Evolutionary conservation across 1,284 basidiomycete genomes (phyloP).

Genomic region (Takashimella tepidaria): DNA sequence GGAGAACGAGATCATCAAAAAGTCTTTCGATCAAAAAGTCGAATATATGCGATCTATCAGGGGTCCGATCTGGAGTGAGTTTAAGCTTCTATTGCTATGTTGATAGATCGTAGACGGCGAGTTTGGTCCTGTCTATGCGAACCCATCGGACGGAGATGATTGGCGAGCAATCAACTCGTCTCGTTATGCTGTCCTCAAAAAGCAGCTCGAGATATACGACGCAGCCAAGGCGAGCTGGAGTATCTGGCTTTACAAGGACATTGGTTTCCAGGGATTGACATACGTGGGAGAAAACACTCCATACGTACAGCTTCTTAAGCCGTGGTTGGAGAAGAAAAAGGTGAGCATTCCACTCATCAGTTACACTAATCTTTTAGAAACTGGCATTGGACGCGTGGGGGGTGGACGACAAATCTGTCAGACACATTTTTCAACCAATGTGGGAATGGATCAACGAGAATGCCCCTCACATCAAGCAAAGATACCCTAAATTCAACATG

Average conservation of each 20-base stretch:
- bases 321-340: constrained; percentile 7
- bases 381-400: constrained; percentile 65
- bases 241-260: constrained; percentile 6
- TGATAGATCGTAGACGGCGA: constrained; percentile 1
- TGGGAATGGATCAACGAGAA: constrained; percentile 53
- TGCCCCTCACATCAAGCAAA: constrained; percentile 34
- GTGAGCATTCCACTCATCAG: background rate
- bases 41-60: constrained; percentile 21
- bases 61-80: constrained; percentile 21
- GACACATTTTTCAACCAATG: constrained; percentile 58
- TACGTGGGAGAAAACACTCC: constrained; percentile 61
- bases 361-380: no score
- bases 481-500: constrained; percentile 41
- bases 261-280: constrained; percentile 33
- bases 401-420: constrained; percentile 46
- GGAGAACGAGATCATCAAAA: constrained; percentile 52
- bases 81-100: background rate
- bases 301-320: constrained; percentile 44
- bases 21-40: constrained; percentile 57
- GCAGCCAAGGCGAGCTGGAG: constrained; percentile 1
- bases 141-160: background rate
- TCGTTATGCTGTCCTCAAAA: constrained; percentile 3
- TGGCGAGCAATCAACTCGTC: constrained; percentile 3
- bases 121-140: constrained; percentile 6
- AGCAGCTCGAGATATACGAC: constrained; percentile 6